Conservation (phyloP, 768 basidiomycete genomes). For the Pleurotus salmoneostramineus region DNA sequence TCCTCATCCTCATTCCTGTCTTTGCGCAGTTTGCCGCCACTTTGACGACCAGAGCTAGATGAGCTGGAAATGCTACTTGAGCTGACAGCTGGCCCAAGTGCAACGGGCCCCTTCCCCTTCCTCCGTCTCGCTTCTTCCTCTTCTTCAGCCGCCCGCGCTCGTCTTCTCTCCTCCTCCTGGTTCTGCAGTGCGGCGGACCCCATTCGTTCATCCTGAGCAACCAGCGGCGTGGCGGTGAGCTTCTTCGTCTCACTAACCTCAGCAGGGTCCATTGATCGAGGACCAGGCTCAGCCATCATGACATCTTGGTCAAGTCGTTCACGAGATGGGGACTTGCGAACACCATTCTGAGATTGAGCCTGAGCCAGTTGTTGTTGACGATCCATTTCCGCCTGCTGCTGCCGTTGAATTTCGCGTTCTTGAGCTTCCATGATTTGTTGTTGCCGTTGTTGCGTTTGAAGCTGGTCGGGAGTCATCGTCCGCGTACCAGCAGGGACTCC, state of each 20-base stretch:
- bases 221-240: conserved; percentile 72
- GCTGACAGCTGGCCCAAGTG: conserved; percentile 31
- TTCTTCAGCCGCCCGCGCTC: conserved; percentile 38
- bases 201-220: conserved; percentile 55
- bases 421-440: conserved; percentile 28
- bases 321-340: conserved; percentile 43
- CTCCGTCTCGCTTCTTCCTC: conserved; percentile 41
- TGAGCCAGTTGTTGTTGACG: conserved; percentile 19
- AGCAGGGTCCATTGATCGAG: conserved; percentile 55
- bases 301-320: conserved; percentile 32
- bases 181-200: conserved; percentile 33
- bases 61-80: conserved; percentile 30
- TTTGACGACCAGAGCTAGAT: conserved; percentile 8
- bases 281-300: conserved; percentile 11
- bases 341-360: conserved; percentile 18
- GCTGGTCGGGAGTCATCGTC: conserved; percentile 10
- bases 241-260: conserved; percentile 73
- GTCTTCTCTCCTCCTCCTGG: conserved; percentile 52
- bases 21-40: conserved; percentile 39
- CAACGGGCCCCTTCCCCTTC: conserved; percentile 46
- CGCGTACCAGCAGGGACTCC: background rate
- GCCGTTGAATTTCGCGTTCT: conserved; percentile 28
- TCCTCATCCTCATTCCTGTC: conserved; percentile 34
- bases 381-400: conserved; percentile 21
- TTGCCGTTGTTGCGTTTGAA: conserved; percentile 22